Evolutionary conservation across 106 monocot genomes (phyloP).

Genomic region (Dioscorea alata): DNA sequence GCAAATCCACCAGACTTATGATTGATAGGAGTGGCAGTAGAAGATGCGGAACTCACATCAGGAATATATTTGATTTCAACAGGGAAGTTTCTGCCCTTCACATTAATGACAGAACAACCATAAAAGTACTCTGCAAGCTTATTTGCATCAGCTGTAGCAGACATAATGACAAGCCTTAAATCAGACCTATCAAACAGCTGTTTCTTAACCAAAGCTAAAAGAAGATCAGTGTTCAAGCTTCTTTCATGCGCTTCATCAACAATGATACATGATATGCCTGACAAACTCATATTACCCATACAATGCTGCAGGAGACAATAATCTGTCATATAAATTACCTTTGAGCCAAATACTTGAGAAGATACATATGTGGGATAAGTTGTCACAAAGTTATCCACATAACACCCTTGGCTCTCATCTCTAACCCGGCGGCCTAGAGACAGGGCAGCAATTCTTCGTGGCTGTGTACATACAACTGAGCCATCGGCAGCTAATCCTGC

Average conservation of each 20-base stretch:
- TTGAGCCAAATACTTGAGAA: conserved; percentile 33
- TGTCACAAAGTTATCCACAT: conserved; percentile 33
- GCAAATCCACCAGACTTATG: conserved; percentile 18
- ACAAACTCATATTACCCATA: conserved; percentile 48
- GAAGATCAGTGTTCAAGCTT: conserved; percentile 88
- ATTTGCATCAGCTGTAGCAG: conserved; percentile 86
- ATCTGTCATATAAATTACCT: conserved; percentile 77
- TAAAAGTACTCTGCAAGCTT: conserved; percentile 75
- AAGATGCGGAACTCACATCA: conserved; percentile 34
- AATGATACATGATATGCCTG: conserved; percentile 65
- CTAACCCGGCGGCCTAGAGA: conserved; percentile 68
- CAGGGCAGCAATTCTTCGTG: conserved; percentile 84
- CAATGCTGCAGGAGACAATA: conserved; percentile 79
- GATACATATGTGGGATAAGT: conserved; percentile 49
- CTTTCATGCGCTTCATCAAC: conserved; percentile 99
- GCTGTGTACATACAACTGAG: conserved; percentile 87
- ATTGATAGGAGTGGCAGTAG: conserved; percentile 14
- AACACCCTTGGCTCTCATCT: conserved; percentile 82
- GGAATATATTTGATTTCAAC: conserved; percentile 87
- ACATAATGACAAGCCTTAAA: conserved; percentile 88
- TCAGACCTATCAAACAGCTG: conserved; percentile 51
- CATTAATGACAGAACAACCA: conserved; percentile 60
- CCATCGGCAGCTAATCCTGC: conserved; percentile 50
- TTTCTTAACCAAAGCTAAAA: conserved; percentile 79
- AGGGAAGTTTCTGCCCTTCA: conserved; percentile 80